These are phyloP conservation scores for Colletotrichum tropicale DNA, from an alignment of 2,329 filamentous ascomycete species.

Conservation along the genomic window DNA sequence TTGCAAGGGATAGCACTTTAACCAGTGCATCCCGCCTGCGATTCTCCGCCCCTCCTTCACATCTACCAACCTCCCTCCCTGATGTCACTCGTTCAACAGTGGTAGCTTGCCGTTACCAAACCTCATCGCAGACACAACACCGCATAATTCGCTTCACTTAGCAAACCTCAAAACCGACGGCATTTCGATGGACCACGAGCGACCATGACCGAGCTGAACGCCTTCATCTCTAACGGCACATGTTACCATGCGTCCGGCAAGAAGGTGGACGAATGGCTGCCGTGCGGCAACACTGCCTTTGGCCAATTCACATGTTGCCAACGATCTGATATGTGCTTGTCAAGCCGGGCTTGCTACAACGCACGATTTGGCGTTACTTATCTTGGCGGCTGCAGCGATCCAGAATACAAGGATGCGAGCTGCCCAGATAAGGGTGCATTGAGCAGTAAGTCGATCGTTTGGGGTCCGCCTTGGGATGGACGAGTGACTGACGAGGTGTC, in stretches of 20 bases:
- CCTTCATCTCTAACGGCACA: slow-evolving; percentile 36
- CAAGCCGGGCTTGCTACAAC: slow-evolving; percentile 28
- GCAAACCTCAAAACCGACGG: background rate
- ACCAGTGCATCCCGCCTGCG: background rate
- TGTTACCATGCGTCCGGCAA: slow-evolving; percentile 28
- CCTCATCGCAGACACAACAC: background rate
- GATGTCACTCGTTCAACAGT: background rate
- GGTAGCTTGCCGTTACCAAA: background rate
- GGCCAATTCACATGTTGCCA: slow-evolving; percentile 35
- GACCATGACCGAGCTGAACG: slow-evolving; percentile 21
- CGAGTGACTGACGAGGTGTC: background rate
- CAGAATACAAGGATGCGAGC: slow-evolving; percentile 29
- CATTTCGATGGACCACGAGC: background rate
- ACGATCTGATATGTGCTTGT: slow-evolving; percentile 35
- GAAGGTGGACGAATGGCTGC: slow-evolving; percentile 27
- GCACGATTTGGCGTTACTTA: slow-evolving; percentile 35
- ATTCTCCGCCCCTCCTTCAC: background rate
- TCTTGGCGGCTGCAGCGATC: slow-evolving; percentile 40
- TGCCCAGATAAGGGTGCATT: slow-evolving; percentile 36
- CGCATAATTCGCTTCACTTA: background rate
- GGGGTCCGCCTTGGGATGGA: background rate
- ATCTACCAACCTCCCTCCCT: background rate
- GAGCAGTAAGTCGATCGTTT: background rate
- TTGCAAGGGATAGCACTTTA: background rate
- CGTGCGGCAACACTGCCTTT: slow-evolving; percentile 35